Evolutionary conservation across 352 stramenopile species (phyloP).

Genomic region (Globisporangium perplexum): DNA sequence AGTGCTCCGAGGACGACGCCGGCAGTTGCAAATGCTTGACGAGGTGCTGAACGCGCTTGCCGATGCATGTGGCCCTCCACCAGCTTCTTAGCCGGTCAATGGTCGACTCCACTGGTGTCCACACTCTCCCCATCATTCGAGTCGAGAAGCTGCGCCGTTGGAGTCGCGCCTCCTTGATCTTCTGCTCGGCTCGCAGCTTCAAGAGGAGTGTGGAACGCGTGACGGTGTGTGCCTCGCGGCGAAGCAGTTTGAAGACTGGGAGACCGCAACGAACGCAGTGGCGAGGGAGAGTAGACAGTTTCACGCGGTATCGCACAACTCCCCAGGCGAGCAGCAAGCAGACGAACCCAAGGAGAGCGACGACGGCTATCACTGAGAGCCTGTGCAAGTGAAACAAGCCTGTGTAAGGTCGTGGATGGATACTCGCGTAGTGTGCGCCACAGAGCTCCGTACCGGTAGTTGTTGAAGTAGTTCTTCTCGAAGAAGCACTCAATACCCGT

Average conservation of each 20-base stretch:
- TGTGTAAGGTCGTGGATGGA: too few species aligned
- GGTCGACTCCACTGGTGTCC: conserved; percentile 5
- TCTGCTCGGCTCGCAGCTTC: conserved; percentile 36
- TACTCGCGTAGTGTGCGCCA: too few species aligned
- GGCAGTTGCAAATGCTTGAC: conserved; percentile 27
- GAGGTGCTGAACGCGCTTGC: conserved; percentile 21
- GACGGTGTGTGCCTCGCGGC: conserved; percentile 20
- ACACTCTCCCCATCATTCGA: conserved; percentile 22
- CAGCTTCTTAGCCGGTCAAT: conserved; percentile 11
- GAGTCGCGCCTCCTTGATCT: conserved; percentile 7
- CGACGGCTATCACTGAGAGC: conserved; percentile 30
- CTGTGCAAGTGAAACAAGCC: conserved; percentile 12
- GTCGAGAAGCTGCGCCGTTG: conserved; percentile 16
- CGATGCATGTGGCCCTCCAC: conserved; percentile 14
- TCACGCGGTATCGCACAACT: conserved; percentile 49
- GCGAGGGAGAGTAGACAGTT: conserved; percentile 41
- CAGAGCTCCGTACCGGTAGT: conserved; percentile 30
- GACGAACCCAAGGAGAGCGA: conserved; percentile 31
- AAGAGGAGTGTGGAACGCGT: conserved; percentile 29
- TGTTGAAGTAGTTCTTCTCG: conserved; percentile 54
- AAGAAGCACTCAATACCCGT: conserved; percentile 65
- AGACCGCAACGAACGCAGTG: conserved; percentile 56
- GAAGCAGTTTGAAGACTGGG: conserved; percentile 45
- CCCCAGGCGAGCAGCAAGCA: conserved; percentile 40
- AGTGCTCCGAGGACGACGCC: conserved; percentile 37